Conservation (phyloP, 1,139 yeast species). For the Yamadazyma spencermartinsiae region DNA sequence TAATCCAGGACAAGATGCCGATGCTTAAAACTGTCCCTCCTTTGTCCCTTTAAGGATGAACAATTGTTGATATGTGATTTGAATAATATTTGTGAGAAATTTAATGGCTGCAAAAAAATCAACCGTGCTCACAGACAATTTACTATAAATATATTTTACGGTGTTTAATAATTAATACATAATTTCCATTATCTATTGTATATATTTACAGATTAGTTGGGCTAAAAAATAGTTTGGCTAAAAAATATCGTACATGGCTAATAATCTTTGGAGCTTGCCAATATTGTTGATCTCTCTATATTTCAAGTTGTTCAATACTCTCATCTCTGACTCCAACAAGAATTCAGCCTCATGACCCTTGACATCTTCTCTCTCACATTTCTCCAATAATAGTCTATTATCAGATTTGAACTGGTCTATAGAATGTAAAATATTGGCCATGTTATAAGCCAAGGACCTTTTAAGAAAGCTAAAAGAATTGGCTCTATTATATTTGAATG, state of each 20-base stretch:
- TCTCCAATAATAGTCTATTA: constrained; percentile 68
- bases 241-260: constrained; percentile 32
- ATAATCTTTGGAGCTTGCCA: constrained; percentile 55
- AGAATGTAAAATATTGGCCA: constrained; percentile 63
- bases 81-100: neutral
- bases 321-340: constrained; percentile 71
- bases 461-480: constrained; percentile 53
- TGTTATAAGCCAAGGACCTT: constrained; percentile 36
- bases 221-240: too few relatives aligned
- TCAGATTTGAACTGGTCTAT: constrained; percentile 59
- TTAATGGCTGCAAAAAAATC: neutral
- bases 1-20: constrained; percentile 69
- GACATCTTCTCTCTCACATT: constrained; percentile 88
- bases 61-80: too few relatives aligned
- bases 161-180: constrained; percentile 2
- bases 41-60: too few relatives aligned
- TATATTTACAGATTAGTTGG: too few relatives aligned
- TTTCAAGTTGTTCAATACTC: constrained; percentile 64
- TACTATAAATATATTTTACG: neutral
- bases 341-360: constrained; percentile 77
- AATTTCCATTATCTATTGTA: neutral
- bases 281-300: constrained; percentile 54
- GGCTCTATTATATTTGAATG: constrained; percentile 72
- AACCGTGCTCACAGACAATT: neutral
- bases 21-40: too few relatives aligned